Evolutionary conservation across 2,329 filamentous ascomycete species (phyloP), one percentile per base, ranked within the genome.

Genomic region (Plectosphaerella cucumerina): DNA sequence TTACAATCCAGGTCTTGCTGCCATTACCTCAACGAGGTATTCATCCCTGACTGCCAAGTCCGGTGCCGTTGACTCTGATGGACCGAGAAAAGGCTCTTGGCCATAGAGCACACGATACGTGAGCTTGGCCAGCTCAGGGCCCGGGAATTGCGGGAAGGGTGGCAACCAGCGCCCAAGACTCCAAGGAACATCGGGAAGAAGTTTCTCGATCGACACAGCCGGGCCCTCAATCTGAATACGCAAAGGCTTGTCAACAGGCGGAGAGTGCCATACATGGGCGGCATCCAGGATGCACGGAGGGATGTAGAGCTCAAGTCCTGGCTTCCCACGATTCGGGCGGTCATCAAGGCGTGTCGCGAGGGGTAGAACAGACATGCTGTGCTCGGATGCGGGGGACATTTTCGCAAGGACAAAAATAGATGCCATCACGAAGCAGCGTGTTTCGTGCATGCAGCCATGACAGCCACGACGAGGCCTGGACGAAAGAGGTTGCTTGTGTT

Each of bases 141-240:
- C 56, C 18, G 50, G 49, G 22, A 51, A 48, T 54, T 58, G 58
- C 3, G 51, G 55, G 43, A 58, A 58, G 3, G n/a, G 11, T n/a
- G 12, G 20, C 1, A 4, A 3, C 3, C 3, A 6, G 15, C 33
- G 3, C 17, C 54, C 35, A 11, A 50, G 21, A 22, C 56, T 26
- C 56, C 56, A 61, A 39, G 9, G 17, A 12, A 43, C 44, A 8
- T 49, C 46, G 1, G 58, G 53, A 6, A 58, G 34, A 8, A 61
- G 48, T 39, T 55, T 61, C 50, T 58, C 6, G 3, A 61, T 50
- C 1, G 52, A 53, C 5, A 53, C 33, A 3, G 47, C 44, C 3
- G 60, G 59, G 15, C 59, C 60, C 43, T 59, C 58, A 22, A 60
- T 58, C 39, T 59, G 52, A 23, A 62, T 58, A 41, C 60, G 39